A percentile compares a stretch with the other conserved stretches of the same genome.
These are phyloP conservation scores for Mortierella sp. DNA, from an alignment of 371 early-diverging fungal genomes.

Conservation along the genomic window DNA sequence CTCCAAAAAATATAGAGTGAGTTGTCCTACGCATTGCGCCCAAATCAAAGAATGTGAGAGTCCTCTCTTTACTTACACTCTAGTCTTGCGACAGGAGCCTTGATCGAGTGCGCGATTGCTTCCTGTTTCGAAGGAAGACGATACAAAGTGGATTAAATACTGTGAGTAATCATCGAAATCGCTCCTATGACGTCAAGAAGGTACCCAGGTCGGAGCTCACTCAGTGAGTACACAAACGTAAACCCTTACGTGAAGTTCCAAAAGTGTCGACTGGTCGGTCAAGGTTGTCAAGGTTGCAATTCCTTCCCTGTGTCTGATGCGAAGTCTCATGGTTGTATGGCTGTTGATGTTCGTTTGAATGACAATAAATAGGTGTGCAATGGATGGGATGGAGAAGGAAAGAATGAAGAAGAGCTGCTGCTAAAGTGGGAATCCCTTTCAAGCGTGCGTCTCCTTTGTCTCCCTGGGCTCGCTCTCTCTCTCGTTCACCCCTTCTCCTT, in stretches of 20 bases:
- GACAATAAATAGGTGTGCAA: constrained; percentile 24
- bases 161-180: background rate
- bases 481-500: background rate
- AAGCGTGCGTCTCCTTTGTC: background rate
- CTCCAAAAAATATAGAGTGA: background rate
- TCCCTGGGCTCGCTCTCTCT: no score
- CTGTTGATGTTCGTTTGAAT: constrained; percentile 35
- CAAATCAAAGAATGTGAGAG: background rate
- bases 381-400: constrained; percentile 8
- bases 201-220: background rate
- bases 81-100: constrained; percentile 18
- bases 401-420: background rate
- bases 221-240: background rate
- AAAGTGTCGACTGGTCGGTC: constrained; percentile 46
- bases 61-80: constrained; percentile 23
- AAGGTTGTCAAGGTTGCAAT: constrained; percentile 55
- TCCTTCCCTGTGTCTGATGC: constrained; percentile 64
- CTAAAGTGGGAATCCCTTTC: background rate
- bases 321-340: constrained; percentile 60
- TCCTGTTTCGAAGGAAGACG: background rate
- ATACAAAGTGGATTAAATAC: background rate
- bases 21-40: constrained; percentile 10
- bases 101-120: constrained; percentile 38
- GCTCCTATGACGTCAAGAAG: background rate
- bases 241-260: constrained; percentile 43